These are phyloP conservation scores for Kazachstania taianensis DNA, from an alignment of 805 yeast genomes.

Conservation along the genomic window DNA sequence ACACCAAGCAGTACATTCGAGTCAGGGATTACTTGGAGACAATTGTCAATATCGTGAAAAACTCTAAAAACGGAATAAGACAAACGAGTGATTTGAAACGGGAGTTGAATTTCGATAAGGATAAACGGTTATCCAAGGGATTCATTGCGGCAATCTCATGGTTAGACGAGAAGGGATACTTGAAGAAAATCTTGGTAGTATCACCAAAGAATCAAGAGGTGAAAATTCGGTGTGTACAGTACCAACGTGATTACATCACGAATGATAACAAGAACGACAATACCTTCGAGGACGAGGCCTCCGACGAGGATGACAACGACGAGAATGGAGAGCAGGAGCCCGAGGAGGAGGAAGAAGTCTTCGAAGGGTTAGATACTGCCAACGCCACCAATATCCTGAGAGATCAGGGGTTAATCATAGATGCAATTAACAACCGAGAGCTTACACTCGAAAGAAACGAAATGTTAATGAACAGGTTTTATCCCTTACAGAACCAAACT, in stretches of 20 bases:
- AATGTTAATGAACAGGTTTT: slow-evolving; percentile 38
- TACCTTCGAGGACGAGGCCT: slow-evolving; percentile 17
- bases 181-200: slow-evolving; percentile 44
- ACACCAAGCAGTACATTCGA: slow-evolving; percentile 16
- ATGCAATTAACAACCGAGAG: slow-evolving; percentile 6
- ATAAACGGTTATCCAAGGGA: slow-evolving; percentile 33
- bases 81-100: slow-evolving; percentile 50
- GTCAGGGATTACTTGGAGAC: slow-evolving; percentile 22
- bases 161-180: slow-evolving; percentile 35
- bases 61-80: slow-evolving; percentile 51
- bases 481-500: slow-evolving; percentile 58
- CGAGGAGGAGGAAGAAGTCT: slow-evolving; percentile 3
- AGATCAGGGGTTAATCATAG: slow-evolving; percentile 19
- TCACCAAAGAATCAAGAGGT: slow-evolving; percentile 37
- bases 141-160: slow-evolving; percentile 40
- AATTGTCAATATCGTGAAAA: slow-evolving; percentile 41
- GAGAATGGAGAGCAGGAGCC: slow-evolving; percentile 10
- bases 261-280: slow-evolving; percentile 19
- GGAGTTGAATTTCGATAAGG: slow-evolving; percentile 43
- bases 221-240: slow-evolving; percentile 39
- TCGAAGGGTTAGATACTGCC: slow-evolving; percentile 22
- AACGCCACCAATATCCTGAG: slow-evolving; percentile 24
- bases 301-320: slow-evolving; percentile 28
- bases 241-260: slow-evolving; percentile 32
- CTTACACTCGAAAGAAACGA: slow-evolving; percentile 3